Evolutionary conservation across 2,329 filamentous ascomycete genomes (phyloP).

Genomic region (Sporothrix dimorphospora): DNA sequence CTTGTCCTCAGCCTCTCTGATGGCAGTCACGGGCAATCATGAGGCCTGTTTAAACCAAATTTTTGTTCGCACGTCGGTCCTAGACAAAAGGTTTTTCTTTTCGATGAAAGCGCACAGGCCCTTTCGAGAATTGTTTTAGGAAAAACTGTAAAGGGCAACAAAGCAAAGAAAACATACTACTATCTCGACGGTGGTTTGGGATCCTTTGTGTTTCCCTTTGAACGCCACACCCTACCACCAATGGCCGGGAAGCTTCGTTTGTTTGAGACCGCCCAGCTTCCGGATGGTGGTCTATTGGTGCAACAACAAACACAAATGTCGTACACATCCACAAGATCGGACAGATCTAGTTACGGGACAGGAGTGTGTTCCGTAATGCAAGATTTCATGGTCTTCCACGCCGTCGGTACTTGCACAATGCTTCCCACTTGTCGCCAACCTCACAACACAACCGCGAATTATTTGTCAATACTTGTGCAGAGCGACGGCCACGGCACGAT

Average conservation of each 20-base stretch:
- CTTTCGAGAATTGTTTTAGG: no score
- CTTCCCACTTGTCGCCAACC: not conserved
- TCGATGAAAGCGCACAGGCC: not conserved
- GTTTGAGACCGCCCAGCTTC: constrained; percentile 14
- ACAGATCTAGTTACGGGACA: constrained; percentile 8
- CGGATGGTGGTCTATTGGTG: not conserved
- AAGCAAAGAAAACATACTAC: not conserved
- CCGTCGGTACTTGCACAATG: constrained; percentile 1
- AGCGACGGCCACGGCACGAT: no score
- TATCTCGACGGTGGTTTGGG: not conserved
- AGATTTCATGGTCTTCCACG: constrained; percentile 2
- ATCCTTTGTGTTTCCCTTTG: not conserved
- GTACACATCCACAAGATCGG: not conserved
- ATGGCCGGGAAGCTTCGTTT: not conserved
- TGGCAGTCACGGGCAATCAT: not conserved
- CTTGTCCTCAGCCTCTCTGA: not conserved
- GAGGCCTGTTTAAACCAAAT: no score
- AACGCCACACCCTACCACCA: not conserved
- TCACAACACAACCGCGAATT: not conserved
- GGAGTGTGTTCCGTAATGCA: constrained; percentile 6
- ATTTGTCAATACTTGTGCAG: no score
- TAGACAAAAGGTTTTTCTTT: not conserved
- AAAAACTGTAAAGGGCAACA: not conserved
- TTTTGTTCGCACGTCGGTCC: not conserved
- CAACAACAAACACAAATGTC: constrained; percentile 17